Base-by-base conservation (phyloP, 768 basidiomycete species). In the Russula dissimulans region DNA sequence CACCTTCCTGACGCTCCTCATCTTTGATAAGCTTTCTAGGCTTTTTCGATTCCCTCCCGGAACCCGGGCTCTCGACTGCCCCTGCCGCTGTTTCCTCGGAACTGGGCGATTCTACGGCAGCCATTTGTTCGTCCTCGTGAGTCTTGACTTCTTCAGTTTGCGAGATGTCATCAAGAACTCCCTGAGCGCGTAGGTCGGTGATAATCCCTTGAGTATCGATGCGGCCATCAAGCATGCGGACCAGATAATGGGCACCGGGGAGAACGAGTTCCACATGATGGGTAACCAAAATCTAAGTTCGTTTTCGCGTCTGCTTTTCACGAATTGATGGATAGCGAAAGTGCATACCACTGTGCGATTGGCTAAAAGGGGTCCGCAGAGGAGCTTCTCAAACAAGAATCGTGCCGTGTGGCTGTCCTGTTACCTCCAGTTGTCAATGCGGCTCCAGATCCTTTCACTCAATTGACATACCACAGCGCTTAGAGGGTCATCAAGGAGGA, bases 231-330 rank as follows among this genome's bases (percentile, higher is more conserved):
- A 89, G 76, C 80, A 92, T 85, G 31, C 88, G 82, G 7, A 91
- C 78, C 3, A 92, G 72, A 66, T 90, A 90, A 65, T 84, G 68
- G 0, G 87, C 81, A 0, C 82, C 84, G 0, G 89, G 85, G 7
- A 91, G 79, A 17, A 92, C 84, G 1, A 94, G 79, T 52, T 91
- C 87, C 31, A 92, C 84, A 67, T 92, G 90, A 62, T 93, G 91
- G 0, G 89, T 90, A 39, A 93, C 89, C 4, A 87, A 76, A 43
- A 86, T 74, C 84, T 84, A 11, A 1, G 32, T 15, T 12, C 45
- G 34, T 61, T 10, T 50, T 17, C 57, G 14, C 22, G 14, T 14
- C n/a, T 26, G 42, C 15, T 43, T 12, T 31, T 26, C 18, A n/a
- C 15, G 51, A 7, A 18, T 26, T 43, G 52, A 10, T 43, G 29